phyloP scores from a whole-genome alignment of 1,284 basidiomycete species.

The Marasmius oreades region DNA sequence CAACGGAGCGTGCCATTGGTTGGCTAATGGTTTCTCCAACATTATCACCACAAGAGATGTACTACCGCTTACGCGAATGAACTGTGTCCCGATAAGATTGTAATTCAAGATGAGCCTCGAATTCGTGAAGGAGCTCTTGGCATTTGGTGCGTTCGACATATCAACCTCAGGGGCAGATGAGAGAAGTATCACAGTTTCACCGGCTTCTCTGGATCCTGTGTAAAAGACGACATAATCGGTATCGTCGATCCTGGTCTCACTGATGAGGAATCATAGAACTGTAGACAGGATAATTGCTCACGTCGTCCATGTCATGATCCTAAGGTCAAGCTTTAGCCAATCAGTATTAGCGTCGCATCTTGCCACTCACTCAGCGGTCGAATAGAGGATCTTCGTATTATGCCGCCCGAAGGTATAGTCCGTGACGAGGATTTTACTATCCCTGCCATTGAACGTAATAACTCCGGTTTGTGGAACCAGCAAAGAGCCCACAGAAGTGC shows the following conservation, averaged over 20 bases:
- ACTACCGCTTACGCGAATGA: constrained; percentile 28
- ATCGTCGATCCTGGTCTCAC: constrained; percentile 30
- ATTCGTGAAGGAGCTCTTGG: constrained; percentile 27
- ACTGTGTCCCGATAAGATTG: constrained; percentile 30
- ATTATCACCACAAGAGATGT: constrained; percentile 33
- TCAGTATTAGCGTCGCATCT: too few species aligned
- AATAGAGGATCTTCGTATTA: constrained; percentile 37
- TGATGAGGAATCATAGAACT: neutral
- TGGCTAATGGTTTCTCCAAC: constrained; percentile 43
- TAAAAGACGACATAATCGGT: constrained; percentile 44
- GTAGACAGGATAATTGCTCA: too few species aligned
- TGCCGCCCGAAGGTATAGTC: constrained; percentile 43
- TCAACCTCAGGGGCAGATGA: constrained; percentile 26
- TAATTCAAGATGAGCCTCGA: constrained; percentile 38
- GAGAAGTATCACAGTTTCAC: constrained; percentile 41
- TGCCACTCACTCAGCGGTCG: constrained; percentile 42
- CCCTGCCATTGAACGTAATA: constrained; percentile 44
- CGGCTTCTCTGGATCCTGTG: constrained; percentile 36
- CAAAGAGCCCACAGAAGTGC: constrained; percentile 37
- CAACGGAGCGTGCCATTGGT: constrained; percentile 45
- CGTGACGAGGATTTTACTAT: constrained; percentile 47
- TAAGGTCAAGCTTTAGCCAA: too few species aligned
- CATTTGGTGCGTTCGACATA: constrained; percentile 24
- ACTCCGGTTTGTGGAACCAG: constrained; percentile 34
- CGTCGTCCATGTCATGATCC: too few species aligned